Base-by-base conservation (phyloP, 2,329 filamentous ascomycete genomes). In the Sarocladium brachiariae region DNA sequence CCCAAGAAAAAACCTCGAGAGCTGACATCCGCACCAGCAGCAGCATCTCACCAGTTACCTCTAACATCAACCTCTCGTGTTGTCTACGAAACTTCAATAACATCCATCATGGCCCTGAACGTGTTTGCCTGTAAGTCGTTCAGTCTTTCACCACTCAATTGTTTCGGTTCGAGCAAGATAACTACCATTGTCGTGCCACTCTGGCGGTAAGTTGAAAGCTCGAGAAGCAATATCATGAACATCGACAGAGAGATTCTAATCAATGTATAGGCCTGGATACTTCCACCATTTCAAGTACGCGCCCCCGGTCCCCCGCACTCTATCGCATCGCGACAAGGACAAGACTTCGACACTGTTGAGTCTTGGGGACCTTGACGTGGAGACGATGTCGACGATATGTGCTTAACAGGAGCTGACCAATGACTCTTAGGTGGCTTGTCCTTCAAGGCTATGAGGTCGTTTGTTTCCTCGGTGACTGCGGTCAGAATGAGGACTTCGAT, bases 401-500 rank as follows among this genome's bases (percentile, higher is more conserved):
- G 34, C 16, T 18, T n/a, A 37, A 37, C 34, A 37, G 7, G 34
- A 37, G 34, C 34, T 37, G 34, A 37, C 14, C 34, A 37, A 37
- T 37, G 34, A 37, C 34, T 37, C 16, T 18, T 37, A 37, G 27
- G 33, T 53, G 27, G 19, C 33, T 54, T 10, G 46, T 54, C 41
- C 31, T 48, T 8, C 49, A 56, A 33, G 51, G 53, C 50, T 56
- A 54, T 19, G 13, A 51, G 37, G 51, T 55, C 39, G 53, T 55
- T 11, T 68, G 65, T 59, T 71, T 66, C 58, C 70, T 84, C 68
- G 82, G 81, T 68, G 75, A 86, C 70, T 79, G 85, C 60, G 84
- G 84, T 49, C 83, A 87, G 68, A 78, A 82, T 60, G 83, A 87
- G 71, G 82, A 87, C 67, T 87, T 80, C 60, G 76, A 78, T 50